phyloP scores from a whole-genome alignment of 2,329 filamentous ascomycete species.

The Sporothrix mexicana region DNA sequence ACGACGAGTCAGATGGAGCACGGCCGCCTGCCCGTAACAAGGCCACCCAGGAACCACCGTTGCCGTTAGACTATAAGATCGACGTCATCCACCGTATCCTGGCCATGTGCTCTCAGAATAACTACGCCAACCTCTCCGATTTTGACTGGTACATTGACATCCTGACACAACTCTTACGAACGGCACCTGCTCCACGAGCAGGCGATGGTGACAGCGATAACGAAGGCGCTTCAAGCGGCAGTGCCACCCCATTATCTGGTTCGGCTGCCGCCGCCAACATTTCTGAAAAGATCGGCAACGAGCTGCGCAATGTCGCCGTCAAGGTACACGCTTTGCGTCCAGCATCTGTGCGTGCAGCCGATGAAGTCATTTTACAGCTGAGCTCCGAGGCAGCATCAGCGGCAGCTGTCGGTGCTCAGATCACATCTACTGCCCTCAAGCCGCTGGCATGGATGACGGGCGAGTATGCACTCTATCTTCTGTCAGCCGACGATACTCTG shows the following conservation, averaged over 20 bases:
- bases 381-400: slow-evolving; percentile 55
- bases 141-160: slow-evolving; percentile 99
- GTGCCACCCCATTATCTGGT: slow-evolving; percentile 37
- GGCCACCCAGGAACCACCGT: slow-evolving; percentile 55
- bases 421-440: slow-evolving; percentile 70
- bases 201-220: slow-evolving; percentile 49
- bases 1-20: slow-evolving; percentile 56
- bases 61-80: slow-evolving; percentile 85
- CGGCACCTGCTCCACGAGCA: slow-evolving; percentile 61
- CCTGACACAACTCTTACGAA: slow-evolving; percentile 80
- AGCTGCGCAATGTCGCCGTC: slow-evolving; percentile 88
- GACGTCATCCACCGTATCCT: slow-evolving; percentile 84
- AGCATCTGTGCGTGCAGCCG: slow-evolving; percentile 82
- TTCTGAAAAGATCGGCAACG: slow-evolving; percentile 76
- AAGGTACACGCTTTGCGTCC: slow-evolving; percentile 83
- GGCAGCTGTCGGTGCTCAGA: slow-evolving; percentile 53
- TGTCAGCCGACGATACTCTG: slow-evolving; percentile 73
- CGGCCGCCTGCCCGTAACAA: slow-evolving; percentile 45
- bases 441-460: slow-evolving; percentile 85
- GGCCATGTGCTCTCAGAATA: slow-evolving; percentile 87
- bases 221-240: slow-evolving; percentile 28
- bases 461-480: slow-evolving; percentile 79
- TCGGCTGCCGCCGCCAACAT: slow-evolving; percentile 53
- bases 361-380: slow-evolving; percentile 70
- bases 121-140: slow-evolving; percentile 82